These are phyloP conservation scores for Diaporthe citri DNA, from an alignment of 2,329 filamentous ascomycete genomes.

Conservation along the genomic window DNA sequence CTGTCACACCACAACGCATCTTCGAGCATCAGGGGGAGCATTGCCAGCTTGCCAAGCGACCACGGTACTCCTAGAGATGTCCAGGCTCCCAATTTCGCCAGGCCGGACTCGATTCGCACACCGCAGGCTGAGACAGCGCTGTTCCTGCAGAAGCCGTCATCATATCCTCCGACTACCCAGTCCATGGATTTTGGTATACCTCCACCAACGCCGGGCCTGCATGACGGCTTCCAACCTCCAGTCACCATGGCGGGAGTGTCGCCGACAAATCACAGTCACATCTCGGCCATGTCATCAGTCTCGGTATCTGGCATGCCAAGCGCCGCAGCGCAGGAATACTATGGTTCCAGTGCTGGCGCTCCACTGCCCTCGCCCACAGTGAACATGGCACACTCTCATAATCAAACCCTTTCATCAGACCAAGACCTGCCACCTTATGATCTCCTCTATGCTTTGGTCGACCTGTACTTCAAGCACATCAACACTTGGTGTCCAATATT, in stretches of 20 bases:
- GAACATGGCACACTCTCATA: slow-evolving; percentile 63
- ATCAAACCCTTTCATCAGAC: slow-evolving; percentile 59
- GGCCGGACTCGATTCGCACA: slow-evolving; percentile 63
- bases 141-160: slow-evolving; percentile 72
- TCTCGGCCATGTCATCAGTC: slow-evolving; percentile 43
- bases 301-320: slow-evolving; percentile 52
- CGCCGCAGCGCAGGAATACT: slow-evolving; percentile 63
- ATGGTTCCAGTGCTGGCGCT: slow-evolving; percentile 50
- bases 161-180: slow-evolving; percentile 60
- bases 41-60: slow-evolving; percentile 65
- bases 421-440: slow-evolving; percentile 82
- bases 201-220: slow-evolving; percentile 59
- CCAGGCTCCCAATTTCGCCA: slow-evolving; percentile 58
- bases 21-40: slow-evolving; percentile 62
- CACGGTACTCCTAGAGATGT: slow-evolving; percentile 67
- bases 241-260: slow-evolving; percentile 56
- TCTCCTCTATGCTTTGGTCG: slow-evolving; percentile 77
- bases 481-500: slow-evolving; percentile 91
- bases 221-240: slow-evolving; percentile 63
- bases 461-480: slow-evolving; percentile 84
- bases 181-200: slow-evolving; percentile 64
- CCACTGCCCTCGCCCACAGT: slow-evolving; percentile 71
- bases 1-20: slow-evolving; percentile 49
- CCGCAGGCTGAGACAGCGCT: slow-evolving; percentile 68
- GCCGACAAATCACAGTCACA: slow-evolving; percentile 51